Percentiles rank a stretch among this genome's conserved stretches.
These are phyloP conservation scores for Tolypocladium sp. DNA, from an alignment of 2,329 filamentous ascomycete species.

Conservation along the genomic window DNA sequence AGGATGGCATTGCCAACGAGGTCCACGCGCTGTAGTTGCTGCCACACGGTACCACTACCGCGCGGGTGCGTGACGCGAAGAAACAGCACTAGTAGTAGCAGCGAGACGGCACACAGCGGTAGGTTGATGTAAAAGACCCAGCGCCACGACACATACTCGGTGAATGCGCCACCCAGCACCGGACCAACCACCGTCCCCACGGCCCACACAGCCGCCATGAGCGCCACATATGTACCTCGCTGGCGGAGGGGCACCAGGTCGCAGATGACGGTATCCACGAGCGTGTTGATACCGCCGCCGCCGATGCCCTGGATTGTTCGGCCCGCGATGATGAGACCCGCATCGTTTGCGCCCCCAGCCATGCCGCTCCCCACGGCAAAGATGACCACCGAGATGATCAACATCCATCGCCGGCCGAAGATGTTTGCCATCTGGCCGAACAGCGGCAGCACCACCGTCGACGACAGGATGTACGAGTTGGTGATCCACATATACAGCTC, in stretches of 20 bases:
- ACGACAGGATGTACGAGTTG: too few relatives aligned
- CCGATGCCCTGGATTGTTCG: slow-evolving; percentile 32
- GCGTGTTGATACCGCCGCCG: slow-evolving; percentile 18
- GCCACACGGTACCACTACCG: too few relatives aligned
- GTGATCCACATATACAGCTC: too few relatives aligned
- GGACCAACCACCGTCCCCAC: slow-evolving; percentile 26
- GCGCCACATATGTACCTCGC: slow-evolving; percentile 30
- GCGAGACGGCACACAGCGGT: slow-evolving; percentile 23
- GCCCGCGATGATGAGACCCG: slow-evolving; percentile 32
- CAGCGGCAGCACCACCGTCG: slow-evolving; percentile 30
- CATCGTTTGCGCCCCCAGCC: slow-evolving; percentile 29
- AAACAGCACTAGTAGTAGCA: slow-evolving; percentile 22
- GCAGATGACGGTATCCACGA: slow-evolving; percentile 22
- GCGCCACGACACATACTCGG: slow-evolving; percentile 25
- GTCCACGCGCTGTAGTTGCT: slow-evolving; percentile 19
- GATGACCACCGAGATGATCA: slow-evolving; percentile 20
- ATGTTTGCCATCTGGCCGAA: slow-evolving; percentile 41
- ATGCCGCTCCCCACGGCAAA: slow-evolving; percentile 44
- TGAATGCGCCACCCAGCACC: slow-evolving; percentile 19
- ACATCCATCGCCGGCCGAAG: slow-evolving; percentile 35
- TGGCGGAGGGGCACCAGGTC: slow-evolving; percentile 42
- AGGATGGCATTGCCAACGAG: slow-evolving; percentile 29
- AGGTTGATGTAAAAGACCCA: slow-evolving; percentile 38
- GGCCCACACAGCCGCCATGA: slow-evolving; percentile 20
- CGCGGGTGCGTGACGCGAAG: slow-evolving; percentile 22